phyloP scores from a whole-genome alignment of 163 green algal species.

The Prototheca stagnorum region DNA sequence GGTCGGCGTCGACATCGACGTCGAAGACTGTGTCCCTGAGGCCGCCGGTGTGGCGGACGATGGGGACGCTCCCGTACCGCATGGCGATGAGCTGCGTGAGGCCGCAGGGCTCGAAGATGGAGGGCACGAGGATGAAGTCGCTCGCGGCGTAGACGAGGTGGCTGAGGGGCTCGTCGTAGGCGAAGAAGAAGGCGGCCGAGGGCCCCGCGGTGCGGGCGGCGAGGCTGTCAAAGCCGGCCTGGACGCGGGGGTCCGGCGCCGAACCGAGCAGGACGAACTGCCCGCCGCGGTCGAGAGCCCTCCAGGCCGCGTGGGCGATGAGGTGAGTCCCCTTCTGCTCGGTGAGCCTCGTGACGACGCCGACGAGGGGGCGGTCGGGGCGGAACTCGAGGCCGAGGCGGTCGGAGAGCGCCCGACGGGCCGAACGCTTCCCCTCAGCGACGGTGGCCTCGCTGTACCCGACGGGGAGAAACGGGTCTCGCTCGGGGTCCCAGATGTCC shows the following conservation, averaged over 20 bases:
- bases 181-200: slow-evolving; percentile 50
- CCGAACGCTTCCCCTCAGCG: slow-evolving; percentile 67
- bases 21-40: slow-evolving; percentile 93
- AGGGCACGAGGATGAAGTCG: slow-evolving; percentile 88
- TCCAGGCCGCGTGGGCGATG: slow-evolving; percentile 90
- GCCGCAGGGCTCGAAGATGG: slow-evolving; percentile 91
- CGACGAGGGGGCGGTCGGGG: slow-evolving; percentile 77
- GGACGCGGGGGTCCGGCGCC: slow-evolving; percentile 37
- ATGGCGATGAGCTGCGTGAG: slow-evolving; percentile 95
- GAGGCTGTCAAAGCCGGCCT: slow-evolving; percentile 60
- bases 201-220: slow-evolving; percentile 28
- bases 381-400: slow-evolving; percentile 48
- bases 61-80: slow-evolving; percentile 78
- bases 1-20: slow-evolving; percentile 64
- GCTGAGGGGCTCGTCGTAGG: slow-evolving; percentile 81
- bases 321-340: slow-evolving; percentile 96
- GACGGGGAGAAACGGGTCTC: slow-evolving; percentile 65
- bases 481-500: slow-evolving; percentile 77
- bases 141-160: slow-evolving; percentile 91
- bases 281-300: slow-evolving; percentile 71
- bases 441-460: slow-evolving; percentile 29
- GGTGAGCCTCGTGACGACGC: slow-evolving; percentile 80
- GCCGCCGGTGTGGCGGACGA: slow-evolving; percentile 84
- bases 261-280: slow-evolving; percentile 94
- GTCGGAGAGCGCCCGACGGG: slow-evolving; percentile 40